Evolutionary conservation across 2,329 filamentous ascomycete genomes (phyloP).

Genomic region (Xylariaceae sp.): DNA sequence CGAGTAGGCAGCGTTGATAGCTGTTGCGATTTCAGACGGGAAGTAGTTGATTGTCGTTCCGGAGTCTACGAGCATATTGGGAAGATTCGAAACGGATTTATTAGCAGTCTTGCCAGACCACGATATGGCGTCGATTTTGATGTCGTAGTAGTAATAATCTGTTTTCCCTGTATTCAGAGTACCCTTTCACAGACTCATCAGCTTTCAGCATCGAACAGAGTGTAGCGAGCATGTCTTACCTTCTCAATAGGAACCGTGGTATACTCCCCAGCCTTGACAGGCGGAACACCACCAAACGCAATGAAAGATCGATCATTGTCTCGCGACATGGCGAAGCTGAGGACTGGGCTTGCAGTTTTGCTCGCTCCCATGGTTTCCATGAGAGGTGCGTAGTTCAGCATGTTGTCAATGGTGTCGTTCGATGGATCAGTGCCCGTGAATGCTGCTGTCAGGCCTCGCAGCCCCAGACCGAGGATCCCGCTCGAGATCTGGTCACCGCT

Average conservation of each 20-base stretch:
- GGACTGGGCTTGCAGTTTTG: slow-evolving; percentile 21
- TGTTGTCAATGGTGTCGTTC: slow-evolving; percentile 19
- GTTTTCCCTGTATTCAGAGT: slow-evolving; percentile 13
- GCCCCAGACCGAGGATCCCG: slow-evolving; percentile 32
- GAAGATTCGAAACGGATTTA: slow-evolving; percentile 17
- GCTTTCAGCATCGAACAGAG: neutral
- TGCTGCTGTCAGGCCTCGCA: slow-evolving; percentile 28
- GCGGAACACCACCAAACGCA: slow-evolving; percentile 32
- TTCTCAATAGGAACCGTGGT: slow-evolving; percentile 26
- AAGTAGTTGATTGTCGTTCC: slow-evolving; percentile 32
- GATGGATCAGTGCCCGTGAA: slow-evolving; percentile 20
- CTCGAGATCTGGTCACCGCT: slow-evolving; percentile 30
- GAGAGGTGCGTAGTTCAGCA: slow-evolving; percentile 27
- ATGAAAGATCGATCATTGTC: slow-evolving; percentile 29
- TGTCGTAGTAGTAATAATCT: slow-evolving; percentile 30
- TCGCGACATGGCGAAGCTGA: slow-evolving; percentile 32
- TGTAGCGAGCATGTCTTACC: slow-evolving; percentile 10
- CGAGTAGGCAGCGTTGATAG: slow-evolving; percentile 28
- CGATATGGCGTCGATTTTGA: slow-evolving; percentile 20
- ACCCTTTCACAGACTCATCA: neutral
- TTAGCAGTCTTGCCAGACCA: slow-evolving; percentile 20
- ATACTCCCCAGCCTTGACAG: slow-evolving; percentile 27
- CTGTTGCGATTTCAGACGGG: slow-evolving; percentile 24
- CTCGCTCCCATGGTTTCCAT: slow-evolving; percentile 26
- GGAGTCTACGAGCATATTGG: slow-evolving; percentile 30